phyloP scores from a whole-genome alignment of 169 alveolate genomes.

The Perkinsus marinus region DNA sequence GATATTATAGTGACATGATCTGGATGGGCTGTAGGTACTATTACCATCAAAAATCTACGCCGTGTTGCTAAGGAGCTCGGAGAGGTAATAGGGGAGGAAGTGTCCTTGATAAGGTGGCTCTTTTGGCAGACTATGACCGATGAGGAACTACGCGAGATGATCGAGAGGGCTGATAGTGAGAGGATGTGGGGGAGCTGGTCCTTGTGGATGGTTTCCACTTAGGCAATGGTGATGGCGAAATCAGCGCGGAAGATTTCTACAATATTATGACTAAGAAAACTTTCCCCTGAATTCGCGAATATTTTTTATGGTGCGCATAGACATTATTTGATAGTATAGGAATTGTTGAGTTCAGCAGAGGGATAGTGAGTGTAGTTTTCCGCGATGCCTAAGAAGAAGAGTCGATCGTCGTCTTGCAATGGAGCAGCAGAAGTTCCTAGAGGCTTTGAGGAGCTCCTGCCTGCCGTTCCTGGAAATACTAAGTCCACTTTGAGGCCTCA shows the following conservation, averaged over 20 bases:
- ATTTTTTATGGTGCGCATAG: too few species aligned
- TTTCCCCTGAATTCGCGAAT: conserved; percentile 54
- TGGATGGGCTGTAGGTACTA: conserved; percentile 44
- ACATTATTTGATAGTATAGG: too few species aligned
- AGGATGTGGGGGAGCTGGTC: background rate
- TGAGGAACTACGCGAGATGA: conserved; percentile 94
- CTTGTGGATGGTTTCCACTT: background rate
- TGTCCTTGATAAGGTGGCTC: background rate
- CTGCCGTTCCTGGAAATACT: background rate
- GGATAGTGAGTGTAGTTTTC: background rate
- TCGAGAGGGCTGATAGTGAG: conserved; percentile 89
- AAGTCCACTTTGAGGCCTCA: background rate
- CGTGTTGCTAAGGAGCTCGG: conserved; percentile 97
- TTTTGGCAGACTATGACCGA: conserved; percentile 67
- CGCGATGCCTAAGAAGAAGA: background rate
- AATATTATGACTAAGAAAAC: conserved; percentile 94
- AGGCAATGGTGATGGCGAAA: conserved; percentile 89
- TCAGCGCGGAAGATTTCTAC: conserved; percentile 94
- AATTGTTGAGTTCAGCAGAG: too few species aligned
- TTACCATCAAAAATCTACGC: conserved; percentile 83
- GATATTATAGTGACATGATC: too few species aligned
- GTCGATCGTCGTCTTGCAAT: background rate
- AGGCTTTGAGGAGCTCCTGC: background rate
- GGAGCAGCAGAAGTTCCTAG: background rate
- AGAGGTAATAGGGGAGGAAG: conserved; percentile 34